Conservation (phyloP, 2,329 filamentous ascomycete genomes). For the Aspergillus aculeatinus region DNA sequence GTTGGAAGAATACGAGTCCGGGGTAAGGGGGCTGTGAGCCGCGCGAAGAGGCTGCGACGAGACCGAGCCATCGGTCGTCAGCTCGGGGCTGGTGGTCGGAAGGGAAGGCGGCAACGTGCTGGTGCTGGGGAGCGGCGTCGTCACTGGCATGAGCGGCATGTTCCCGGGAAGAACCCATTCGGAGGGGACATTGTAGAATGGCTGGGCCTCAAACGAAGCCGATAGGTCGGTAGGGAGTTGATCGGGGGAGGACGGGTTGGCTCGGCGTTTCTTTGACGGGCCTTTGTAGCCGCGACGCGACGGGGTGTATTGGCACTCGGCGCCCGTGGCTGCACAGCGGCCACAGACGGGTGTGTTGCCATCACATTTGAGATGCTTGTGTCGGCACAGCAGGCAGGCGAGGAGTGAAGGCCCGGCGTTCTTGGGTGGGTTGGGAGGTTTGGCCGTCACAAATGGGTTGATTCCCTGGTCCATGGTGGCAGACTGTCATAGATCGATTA, state of each 20-base stretch:
- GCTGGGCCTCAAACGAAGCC: slow-evolving; percentile 20
- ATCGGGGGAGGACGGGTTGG: slow-evolving; percentile 34
- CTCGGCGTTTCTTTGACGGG: slow-evolving; percentile 52
- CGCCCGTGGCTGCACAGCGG: slow-evolving; percentile 60
- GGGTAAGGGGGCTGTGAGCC: slow-evolving; percentile 32
- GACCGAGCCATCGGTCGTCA: slow-evolving; percentile 19
- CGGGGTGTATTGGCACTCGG: slow-evolving; percentile 69
- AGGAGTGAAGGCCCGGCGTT: slow-evolving; percentile 39
- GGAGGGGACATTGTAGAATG: slow-evolving; percentile 39
- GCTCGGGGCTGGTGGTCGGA: slow-evolving; percentile 25
- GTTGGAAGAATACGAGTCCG: slow-evolving; percentile 36
- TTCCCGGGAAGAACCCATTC: slow-evolving; percentile 40
- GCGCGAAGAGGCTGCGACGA: slow-evolving; percentile 20
- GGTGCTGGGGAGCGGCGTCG: slow-evolving; percentile 13
- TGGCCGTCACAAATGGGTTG: slow-evolving; percentile 19
- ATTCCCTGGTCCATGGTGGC: slow-evolving; percentile 26
- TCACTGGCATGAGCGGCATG: slow-evolving; percentile 25
- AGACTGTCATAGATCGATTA: not conserved
- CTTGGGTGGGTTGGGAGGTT: slow-evolving; percentile 21
- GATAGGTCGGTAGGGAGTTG: slow-evolving; percentile 53
- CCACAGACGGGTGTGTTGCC: slow-evolving; percentile 64
- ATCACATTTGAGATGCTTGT: slow-evolving; percentile 74
- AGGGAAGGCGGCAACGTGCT: slow-evolving; percentile 20
- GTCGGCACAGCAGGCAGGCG: slow-evolving; percentile 51
- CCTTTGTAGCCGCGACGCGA: slow-evolving; percentile 75